Base-by-base conservation (phyloP, 768 basidiomycete species). In the Trametes villosa region DNA sequence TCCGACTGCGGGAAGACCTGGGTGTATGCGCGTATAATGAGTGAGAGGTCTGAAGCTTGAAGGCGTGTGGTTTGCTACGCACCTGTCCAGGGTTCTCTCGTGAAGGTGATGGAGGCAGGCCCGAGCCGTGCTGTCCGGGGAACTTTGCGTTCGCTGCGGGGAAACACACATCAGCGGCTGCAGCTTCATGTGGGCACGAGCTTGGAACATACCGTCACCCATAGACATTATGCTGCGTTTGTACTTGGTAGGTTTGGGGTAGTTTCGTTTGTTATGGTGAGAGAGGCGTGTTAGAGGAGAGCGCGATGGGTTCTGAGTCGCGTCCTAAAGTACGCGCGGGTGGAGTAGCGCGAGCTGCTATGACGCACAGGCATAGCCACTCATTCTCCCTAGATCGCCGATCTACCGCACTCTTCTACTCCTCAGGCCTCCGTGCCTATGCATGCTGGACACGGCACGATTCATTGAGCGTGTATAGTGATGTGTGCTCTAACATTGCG, bases 1-100 rank as follows among this genome's bases (percentile, higher is more conserved):
- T 81, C 78, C 0, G 77, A 79, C 61, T 78, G 75, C 0, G 80
- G 83, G 59, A 77, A 84, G 6, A 83, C 81, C 81, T 84, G 47
- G 4, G 20, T 9, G n/a, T n/a, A n/a, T n/a, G n/a, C n/a, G 20
- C 13, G 1, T n/a, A 20, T 26, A 17, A 22, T 49, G n/a, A 38
- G 44, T 31, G 6, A 24, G 38, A 5, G 34, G 24, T 50, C 27
- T 8, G n/a, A 27, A 8, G 17, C n/a, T 6, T 31, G 30, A 12
- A 15, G n/a, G 5, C 7, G 9, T 24, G 12, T 8, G n/a, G 9
- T 7, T 12, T 38, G 20, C 29, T 2, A 56, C 68, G 26, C 55
- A 80, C 82, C 65, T 75, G 74, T 13, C 78, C 81, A 6, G 79
- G 80, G 60, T 83, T 85, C 67, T 82, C 79, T 30, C 68, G 65